Evolutionary conservation across 2,329 filamentous ascomycete species (phyloP).

Genomic region (Cryphonectria radicalis): DNA sequence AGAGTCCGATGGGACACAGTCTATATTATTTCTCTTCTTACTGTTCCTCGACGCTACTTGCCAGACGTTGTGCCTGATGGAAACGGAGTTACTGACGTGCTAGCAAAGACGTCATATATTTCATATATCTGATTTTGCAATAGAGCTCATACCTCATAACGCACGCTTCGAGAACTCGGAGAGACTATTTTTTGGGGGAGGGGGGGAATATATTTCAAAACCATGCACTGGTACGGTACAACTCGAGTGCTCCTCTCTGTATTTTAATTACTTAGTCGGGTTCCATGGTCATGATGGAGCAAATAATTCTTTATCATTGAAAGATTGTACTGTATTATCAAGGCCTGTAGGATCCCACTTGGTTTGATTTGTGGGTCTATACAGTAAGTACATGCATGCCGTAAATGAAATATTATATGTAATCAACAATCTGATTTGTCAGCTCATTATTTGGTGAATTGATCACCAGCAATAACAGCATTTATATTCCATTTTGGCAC

Average conservation of each 20-base stretch:
- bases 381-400: background rate
- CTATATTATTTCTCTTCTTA: no score
- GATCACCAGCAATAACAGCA: background rate
- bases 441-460: background rate
- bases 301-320: background rate
- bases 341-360: background rate
- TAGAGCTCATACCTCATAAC: no score
- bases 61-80: no score
- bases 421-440: slow-evolving; percentile 13
- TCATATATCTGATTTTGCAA: no score
- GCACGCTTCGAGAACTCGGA: no score
- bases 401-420: background rate
- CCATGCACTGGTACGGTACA: background rate
- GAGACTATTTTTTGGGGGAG: no score
- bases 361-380: background rate
- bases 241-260: background rate
- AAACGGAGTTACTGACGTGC: no score
- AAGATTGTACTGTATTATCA: background rate
- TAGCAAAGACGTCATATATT: no score
- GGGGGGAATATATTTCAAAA: background rate
- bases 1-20: no score
- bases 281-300: background rate
- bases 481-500: background rate
- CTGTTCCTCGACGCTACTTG: no score
- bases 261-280: no score